Conservation (phyloP, 768 basidiomycete species). For the Pholiota microspora region DNA sequence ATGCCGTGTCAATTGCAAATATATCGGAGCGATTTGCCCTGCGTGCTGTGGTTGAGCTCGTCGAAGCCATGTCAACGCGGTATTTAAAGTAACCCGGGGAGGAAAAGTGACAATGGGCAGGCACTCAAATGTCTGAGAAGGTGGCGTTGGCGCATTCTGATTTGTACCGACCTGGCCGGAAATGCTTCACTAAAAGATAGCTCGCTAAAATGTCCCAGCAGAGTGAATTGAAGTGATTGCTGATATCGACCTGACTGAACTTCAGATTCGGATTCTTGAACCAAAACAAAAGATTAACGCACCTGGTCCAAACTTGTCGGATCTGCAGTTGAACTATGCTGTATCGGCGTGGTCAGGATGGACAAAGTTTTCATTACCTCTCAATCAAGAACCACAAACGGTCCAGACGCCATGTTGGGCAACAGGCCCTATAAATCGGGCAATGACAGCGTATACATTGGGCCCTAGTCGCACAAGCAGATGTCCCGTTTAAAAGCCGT, state of each 20-base stretch:
- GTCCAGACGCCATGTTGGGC: background rate
- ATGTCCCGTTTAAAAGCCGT: slow-evolving; percentile 4
- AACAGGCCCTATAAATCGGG: slow-evolving; percentile 4
- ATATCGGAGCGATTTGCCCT: background rate
- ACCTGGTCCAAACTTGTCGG: too few relatives aligned
- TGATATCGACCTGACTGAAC: too few relatives aligned
- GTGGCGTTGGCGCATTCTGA: slow-evolving; percentile 14
- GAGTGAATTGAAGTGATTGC: background rate
- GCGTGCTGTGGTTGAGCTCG: too few relatives aligned
- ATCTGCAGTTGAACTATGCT: background rate
- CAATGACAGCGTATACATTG: background rate
- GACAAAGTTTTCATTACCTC: too few relatives aligned
- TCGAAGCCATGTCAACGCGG: background rate
- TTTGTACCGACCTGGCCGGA: slow-evolving; percentile 3
- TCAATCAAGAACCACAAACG: too few relatives aligned
- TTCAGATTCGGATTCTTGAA: too few relatives aligned
- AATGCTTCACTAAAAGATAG: background rate
- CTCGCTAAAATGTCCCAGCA: background rate
- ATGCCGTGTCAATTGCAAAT: background rate
- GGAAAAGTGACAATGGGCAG: background rate
- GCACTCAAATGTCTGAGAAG: slow-evolving; percentile 12
- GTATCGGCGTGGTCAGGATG: too few relatives aligned
- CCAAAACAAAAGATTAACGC: background rate
- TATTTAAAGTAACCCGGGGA: background rate
- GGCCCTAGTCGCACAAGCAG: background rate